Evolutionary conservation across 345 rosid species (phyloP), one percentile per base, ranked within the genome.

Genomic region (Abelmoschus esculentus): DNA sequence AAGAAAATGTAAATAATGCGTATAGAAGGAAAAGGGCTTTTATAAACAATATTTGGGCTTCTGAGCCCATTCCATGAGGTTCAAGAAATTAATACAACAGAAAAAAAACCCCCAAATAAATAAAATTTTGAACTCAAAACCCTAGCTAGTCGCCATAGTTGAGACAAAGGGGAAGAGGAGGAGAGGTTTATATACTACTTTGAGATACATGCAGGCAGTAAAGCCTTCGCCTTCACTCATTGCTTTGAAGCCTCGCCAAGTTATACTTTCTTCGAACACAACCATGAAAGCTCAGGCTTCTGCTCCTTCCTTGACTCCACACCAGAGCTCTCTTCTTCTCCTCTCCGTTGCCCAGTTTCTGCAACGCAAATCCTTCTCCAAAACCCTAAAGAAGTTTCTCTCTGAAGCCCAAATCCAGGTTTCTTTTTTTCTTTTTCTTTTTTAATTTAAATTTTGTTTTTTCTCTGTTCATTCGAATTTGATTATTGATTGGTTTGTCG

Each of bases 331-430:
- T 68, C 73, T 80, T 47, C 79, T 92, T 11, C 77, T 84, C 10
- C 81, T 56, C 18, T 84, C 96, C 55, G 19, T 90, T 3, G 95
- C 92, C 74, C 80, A 67, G 22, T 90, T 77, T 74, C 81, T 92
- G 58, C 77, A 82, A 9, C 80, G 81, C 66, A 77, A 50, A 66
- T 89, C 90, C 54, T 85, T 90, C 73, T 76, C 86, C 62, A 87
- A 85, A 72, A 81, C 96, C 53, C 80, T 89, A 64, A 89, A 89
- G 81, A 90, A 89, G 80, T 73, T 93, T 56, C 83, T 75, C 6
- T 78, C 86, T 10, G 91, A 88, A 82, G 85, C 96, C 18, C 72
- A 80, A 68, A 36, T 88, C 74, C 79, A 83, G 96, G 97, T 86
- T 18, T 58, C 61, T 34, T 13, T 3, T 66, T 58, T 11, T 15